Conservation (phyloP, 2,329 filamentous ascomycete species). For the Colletotrichum incanum region DNA sequence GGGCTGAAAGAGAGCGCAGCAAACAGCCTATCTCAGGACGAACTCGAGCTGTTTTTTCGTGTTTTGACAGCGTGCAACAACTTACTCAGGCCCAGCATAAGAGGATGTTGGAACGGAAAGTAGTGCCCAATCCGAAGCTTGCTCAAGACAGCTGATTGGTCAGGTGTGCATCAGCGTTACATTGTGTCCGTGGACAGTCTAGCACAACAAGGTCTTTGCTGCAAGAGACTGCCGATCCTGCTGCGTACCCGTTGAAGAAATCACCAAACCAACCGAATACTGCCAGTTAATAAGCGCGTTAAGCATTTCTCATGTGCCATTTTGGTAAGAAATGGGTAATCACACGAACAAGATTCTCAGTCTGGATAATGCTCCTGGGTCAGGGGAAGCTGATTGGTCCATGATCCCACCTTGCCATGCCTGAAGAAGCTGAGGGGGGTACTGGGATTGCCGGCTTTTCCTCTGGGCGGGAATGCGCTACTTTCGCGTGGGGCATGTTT, state of each 20-base stretch:
- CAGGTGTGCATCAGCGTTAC: not conserved
- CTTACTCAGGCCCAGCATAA: not conserved
- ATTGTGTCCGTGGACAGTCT: not conserved
- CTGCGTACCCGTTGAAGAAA: not conserved
- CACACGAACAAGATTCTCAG: not conserved
- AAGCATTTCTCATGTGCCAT: not conserved
- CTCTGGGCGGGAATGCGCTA: not conserved
- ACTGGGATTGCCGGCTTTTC: not conserved
- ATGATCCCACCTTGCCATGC: not conserved
- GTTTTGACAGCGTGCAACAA: not conserved
- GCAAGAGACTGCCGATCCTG: not conserved
- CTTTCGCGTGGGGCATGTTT: not conserved
- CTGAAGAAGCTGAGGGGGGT: not conserved
- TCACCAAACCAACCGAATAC: not conserved
- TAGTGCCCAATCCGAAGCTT: not conserved
- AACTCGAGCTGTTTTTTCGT: not conserved
- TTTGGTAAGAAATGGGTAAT: not conserved
- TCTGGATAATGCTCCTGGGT: not conserved
- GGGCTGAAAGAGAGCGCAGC: not conserved
- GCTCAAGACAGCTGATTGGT: not conserved
- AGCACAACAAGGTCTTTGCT: not conserved
- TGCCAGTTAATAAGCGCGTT: not conserved
- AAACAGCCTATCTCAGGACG: not conserved
- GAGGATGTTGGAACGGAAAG: not conserved
- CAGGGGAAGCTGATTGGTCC: not conserved